phyloP scores from a whole-genome alignment of 2,329 filamentous ascomycete genomes.

The Aspergillus carbonarius region DNA sequence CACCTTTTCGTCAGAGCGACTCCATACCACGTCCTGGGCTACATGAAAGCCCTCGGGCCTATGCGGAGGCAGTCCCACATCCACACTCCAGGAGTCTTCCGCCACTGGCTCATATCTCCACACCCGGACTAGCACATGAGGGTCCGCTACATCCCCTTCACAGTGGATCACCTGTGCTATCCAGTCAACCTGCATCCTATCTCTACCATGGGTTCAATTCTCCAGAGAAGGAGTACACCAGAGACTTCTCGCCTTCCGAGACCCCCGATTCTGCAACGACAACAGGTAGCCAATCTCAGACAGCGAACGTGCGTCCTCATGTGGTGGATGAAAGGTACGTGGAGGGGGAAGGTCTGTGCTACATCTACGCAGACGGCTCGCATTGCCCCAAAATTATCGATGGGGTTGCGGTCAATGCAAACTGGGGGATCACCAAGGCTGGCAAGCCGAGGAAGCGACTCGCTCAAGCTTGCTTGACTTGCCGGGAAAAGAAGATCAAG shows the following conservation, averaged over 20 bases:
- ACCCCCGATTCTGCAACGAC: constrained; percentile 1
- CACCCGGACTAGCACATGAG: constrained; percentile 23
- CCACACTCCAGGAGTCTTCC: constrained; percentile 26
- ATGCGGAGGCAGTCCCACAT: constrained; percentile 20
- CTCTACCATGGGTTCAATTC: constrained; percentile 15
- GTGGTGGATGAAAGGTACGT: constrained; percentile 50
- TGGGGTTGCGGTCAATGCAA: constrained; percentile 81
- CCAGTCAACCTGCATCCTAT: constrained; percentile 21
- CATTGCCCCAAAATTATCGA: constrained; percentile 82
- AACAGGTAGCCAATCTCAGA: constrained; percentile 10
- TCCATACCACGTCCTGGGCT: constrained; percentile 14
- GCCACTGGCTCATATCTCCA: constrained; percentile 31
- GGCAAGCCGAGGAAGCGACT: constrained; percentile 89
- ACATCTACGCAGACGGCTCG: constrained; percentile 81
- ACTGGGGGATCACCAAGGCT: constrained; percentile 92
- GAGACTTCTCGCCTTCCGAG: constrained; percentile 3
- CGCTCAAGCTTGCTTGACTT: constrained; percentile 89
- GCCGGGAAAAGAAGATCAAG: constrained; percentile 96
- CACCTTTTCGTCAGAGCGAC: constrained; percentile 24
- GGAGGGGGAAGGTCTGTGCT: constrained; percentile 76
- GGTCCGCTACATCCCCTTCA: constrained; percentile 20
- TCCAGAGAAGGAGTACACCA: constrained; percentile 17
- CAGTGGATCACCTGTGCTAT: constrained; percentile 19
- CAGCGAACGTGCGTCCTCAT: constrained; percentile 27
- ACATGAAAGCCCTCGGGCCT: constrained; percentile 20